Base-by-base conservation (phyloP, 495 filamentous ascomycete genomes). In the Hypomontagnella monticulosa region DNA sequence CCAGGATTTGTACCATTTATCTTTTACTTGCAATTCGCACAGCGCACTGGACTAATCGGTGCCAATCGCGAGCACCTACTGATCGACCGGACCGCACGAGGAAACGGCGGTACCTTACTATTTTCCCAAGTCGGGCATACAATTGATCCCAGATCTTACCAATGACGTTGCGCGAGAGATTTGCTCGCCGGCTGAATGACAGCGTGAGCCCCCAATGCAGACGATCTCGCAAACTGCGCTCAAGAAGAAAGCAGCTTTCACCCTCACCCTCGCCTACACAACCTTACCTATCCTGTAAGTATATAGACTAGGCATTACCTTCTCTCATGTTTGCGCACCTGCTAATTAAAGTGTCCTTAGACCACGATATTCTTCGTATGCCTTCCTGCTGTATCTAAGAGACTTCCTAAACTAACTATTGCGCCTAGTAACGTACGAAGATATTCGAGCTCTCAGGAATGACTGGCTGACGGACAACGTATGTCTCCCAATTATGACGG, bases 381-480 rank as follows among this genome's bases (percentile, higher is more conserved):
- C 52, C 10, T 40, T 20, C 19, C 41, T n/a, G 15, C 10, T 15
- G 5, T 33, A 9, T 20, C n/a, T 23, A 38, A 19, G 42, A 38
- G 33, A 10, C 12, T 36, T 9, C 7, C 36, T 18, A 68, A 14
- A 71, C 68, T 72, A 23, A 66, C 49, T 44, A 34, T 3, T 9
- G 12, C 23, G 16, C 10, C 10, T 56, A 81, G 75, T 81, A 15
- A 79, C 75, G 15, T 75, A 85, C 72, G 92, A 94, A 71, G 95
- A 99, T 76, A 85, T 97, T 62, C 89, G 90, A 74, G 88, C 88
- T 27, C 83, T 99, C 44, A 94, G 91, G 79, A 81, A 91, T 73
- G 96, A 97, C 80, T 99, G 95, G 95, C 81, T 99, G 47, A 98
- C 94, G n/a, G 95, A 99, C 75, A 97, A 97, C 80, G 93, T 96